Base-by-base conservation (phyloP, 2,329 filamentous ascomycete genomes). In the Hypoxylon sp. region DNA sequence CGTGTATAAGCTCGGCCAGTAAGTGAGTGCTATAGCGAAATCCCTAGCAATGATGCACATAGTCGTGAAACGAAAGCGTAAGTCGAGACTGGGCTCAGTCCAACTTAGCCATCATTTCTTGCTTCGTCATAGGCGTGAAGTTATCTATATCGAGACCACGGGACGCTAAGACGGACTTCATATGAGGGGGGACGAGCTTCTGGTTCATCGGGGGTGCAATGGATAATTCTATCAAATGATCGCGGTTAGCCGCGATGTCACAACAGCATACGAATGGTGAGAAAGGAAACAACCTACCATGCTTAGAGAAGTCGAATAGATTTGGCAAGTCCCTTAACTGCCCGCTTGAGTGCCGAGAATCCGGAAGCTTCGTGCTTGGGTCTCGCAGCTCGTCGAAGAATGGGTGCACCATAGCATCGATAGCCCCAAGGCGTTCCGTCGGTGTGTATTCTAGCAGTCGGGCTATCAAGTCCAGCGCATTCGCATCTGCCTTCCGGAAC, bases 301-400 rank as follows among this genome's bases (percentile, higher is more conserved):
- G 95, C 71, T 88, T 91, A 54, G 91, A 91, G 79, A 99, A 99
- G 78, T 98, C 91, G 79, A 97, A 99, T 56, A 99, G 86, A 47
- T 86, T 85, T 20, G 95, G 95, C 54, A 99, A 81, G 64, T 97
- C 94, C 76, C 91, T 91, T 51, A 91, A 80, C 48, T 91, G 85
- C 65, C 91, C 91, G 70, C 91, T 92, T 65, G 92, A 87, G 80
- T 97, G 93, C 76, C 95, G 91, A 22, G 95, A 99, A 78, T 99
- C 95, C 8, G 94, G 95, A 69, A 99, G 85, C 78, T 91, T 92
- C 63, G 94, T 98, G 77, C 79, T 89, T n/a, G 93, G 92, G 74
- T 97, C 93, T 74, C 95, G 88, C 67, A 99, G 85, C 80, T 99
- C 95, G 75, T 99, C 94, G 75, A 99, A 99, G 86, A 98, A 99